These are phyloP conservation scores for Lactuca sativa DNA, from an alignment of 129 eudicot genomes.

Conservation along the genomic window DNA sequence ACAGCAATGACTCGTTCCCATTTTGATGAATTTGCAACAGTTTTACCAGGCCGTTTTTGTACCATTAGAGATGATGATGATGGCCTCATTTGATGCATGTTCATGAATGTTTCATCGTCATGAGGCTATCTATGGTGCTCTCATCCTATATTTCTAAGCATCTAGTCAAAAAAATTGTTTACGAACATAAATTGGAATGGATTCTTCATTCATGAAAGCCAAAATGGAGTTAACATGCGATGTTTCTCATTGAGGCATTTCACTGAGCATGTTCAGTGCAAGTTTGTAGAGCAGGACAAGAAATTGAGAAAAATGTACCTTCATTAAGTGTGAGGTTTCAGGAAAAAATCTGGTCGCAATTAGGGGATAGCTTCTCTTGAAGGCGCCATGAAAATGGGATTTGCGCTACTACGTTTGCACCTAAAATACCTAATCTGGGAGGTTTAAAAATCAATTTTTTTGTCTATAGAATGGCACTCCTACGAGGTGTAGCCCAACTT, in stretches of 20 bases:
- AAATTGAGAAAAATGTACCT: constrained; percentile 38
- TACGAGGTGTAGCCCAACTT: constrained; percentile 56
- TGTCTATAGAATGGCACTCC: constrained; percentile 76
- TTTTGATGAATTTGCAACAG: constrained; percentile 47
- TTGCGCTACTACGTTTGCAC: constrained; percentile 61
- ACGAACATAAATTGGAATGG: not conserved
- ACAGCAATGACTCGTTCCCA: constrained; percentile 65
- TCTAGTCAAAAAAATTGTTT: constrained; percentile 45
- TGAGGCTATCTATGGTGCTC: constrained; percentile 59
- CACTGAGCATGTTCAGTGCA: constrained; percentile 10
- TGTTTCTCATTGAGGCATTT: constrained; percentile 12
- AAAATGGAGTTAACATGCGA: too few species aligned
- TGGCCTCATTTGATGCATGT: constrained; percentile 54
- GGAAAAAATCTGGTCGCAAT: constrained; percentile 54
- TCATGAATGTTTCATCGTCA: constrained; percentile 54
- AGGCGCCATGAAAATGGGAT: constrained; percentile 54
- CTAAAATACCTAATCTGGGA: constrained; percentile 54
- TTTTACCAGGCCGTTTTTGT: constrained; percentile 41
- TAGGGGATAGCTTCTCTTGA: constrained; percentile 67
- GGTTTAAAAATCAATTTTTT: constrained; percentile 56
- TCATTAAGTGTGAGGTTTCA: constrained; percentile 73
- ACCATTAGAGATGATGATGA: constrained; percentile 46
- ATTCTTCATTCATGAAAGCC: not conserved
- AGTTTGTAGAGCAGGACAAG: not conserved
- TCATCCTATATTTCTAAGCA: constrained; percentile 68